Evolutionary conservation across 176 grass and related monocot species (phyloP).

Genomic region (Oropetium thomaeum): DNA sequence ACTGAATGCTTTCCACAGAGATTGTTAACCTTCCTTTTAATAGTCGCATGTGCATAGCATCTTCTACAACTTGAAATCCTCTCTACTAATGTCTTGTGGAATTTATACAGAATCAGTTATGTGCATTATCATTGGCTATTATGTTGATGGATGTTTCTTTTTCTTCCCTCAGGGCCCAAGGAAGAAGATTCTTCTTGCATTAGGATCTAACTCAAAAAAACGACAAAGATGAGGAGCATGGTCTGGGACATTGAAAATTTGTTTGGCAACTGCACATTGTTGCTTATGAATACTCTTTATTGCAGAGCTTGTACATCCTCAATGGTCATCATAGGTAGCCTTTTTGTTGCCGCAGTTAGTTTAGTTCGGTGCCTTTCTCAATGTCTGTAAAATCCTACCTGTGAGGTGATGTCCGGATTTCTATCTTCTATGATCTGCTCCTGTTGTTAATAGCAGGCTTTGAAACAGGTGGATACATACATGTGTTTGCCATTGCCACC

Average conservation of each 20-base stretch:
- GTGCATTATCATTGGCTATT: not conserved
- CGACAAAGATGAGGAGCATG: slow-evolving; percentile 24
- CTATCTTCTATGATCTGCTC: not conserved
- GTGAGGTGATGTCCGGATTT: slow-evolving; percentile 2
- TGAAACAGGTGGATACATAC: slow-evolving; percentile 14
- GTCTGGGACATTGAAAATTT: slow-evolving; percentile 7
- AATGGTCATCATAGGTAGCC: not conserved
- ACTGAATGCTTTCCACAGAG: not conserved
- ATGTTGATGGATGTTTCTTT: slow-evolving; percentile 2
- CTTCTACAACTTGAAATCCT: not conserved
- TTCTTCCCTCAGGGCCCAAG: slow-evolving; percentile 65
- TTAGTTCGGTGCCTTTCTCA: slow-evolving; percentile 3
- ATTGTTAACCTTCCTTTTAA: not conserved
- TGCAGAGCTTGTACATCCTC: slow-evolving; percentile 43
- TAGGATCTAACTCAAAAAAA: slow-evolving; percentile 49
- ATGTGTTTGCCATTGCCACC: not conserved
- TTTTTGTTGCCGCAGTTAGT: slow-evolving; percentile 17
- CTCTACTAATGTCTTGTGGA: not conserved
- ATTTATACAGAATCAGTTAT: not conserved
- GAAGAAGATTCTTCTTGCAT: slow-evolving; percentile 83
- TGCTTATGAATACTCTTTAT: slow-evolving; percentile 21
- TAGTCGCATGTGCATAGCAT: not conserved
- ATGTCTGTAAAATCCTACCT: slow-evolving; percentile 11
- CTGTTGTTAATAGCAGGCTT: not conserved
- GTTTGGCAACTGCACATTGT: slow-evolving; percentile 4